A percentile compares a stretch with the other conserved stretches of the same genome.
Evolutionary conservation across 805 yeast genomes (phyloP).

Genomic region (Sporopachydermia quercuum): DNA sequence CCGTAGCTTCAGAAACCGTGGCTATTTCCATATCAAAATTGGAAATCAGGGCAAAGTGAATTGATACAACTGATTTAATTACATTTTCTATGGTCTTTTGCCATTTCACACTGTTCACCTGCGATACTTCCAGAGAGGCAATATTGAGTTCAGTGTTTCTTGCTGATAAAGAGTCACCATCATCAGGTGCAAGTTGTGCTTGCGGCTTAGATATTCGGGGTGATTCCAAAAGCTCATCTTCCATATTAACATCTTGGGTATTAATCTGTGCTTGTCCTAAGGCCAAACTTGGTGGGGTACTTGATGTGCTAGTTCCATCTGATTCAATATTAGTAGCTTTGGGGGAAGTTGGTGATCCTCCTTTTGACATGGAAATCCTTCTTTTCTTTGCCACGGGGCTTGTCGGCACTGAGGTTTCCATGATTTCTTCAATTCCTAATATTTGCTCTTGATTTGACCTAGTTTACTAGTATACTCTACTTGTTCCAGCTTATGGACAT

Average conservation of each 20-base stretch:
- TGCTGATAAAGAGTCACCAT: background rate
- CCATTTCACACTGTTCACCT: slow-evolving; percentile 40
- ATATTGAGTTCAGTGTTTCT: background rate
- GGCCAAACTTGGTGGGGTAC: background rate
- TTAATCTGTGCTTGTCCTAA: too few relatives aligned
- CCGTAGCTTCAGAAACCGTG: slow-evolving; percentile 74
- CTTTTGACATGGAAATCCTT: background rate
- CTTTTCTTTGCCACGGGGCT: background rate
- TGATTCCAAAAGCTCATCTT: background rate
- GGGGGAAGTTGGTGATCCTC: background rate
- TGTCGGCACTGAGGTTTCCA: background rate
- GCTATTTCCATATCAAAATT: slow-evolving; percentile 79
- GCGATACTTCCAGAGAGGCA: background rate
- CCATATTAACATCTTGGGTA: background rate
- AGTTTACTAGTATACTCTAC: too few relatives aligned
- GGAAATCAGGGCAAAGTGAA: slow-evolving; percentile 77
- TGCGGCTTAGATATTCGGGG: background rate
- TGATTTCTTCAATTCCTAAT: background rate
- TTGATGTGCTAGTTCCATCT: background rate
- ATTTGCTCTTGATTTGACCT: too few relatives aligned
- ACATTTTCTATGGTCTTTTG: slow-evolving; percentile 68
- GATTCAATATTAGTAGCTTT: too few relatives aligned
- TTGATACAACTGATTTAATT: slow-evolving; percentile 74
- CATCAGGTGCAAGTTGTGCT: too few relatives aligned
- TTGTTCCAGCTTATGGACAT: too few relatives aligned